Base-by-base conservation (phyloP, 176 grass and related monocot genomes). In the Poa annua region DNA sequence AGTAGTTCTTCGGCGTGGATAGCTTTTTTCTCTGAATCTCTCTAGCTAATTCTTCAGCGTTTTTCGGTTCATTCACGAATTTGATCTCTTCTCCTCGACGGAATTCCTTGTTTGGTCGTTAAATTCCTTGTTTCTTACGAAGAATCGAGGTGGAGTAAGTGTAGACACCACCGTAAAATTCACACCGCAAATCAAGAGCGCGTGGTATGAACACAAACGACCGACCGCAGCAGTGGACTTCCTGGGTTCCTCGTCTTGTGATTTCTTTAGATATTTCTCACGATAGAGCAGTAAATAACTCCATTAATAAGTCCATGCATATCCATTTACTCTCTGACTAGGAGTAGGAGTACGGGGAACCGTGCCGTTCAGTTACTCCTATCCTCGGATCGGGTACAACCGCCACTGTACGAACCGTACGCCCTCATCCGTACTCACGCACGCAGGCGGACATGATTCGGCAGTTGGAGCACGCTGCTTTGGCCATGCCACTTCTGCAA, bases 401-500 rank as follows among this genome's bases (percentile, higher is more conserved):
- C 1, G 7, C 8, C 49, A 29, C 33, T 11, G 82, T 42, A 88
- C 86, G 75, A 81, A 47, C 42, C 87, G 87, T 89, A 85, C 81
- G 0, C 38, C 48, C 19, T 38, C 38, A 16, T 60, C 71, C 77
- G 77, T 81, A 0, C 41, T 44, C 8, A 38, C 11, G 29, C 63
- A 5, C 60, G 29, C 44, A 34, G 49, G 29, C 44, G 22, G 4
- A 33, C 47, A 36, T 42, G 62, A 60, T 56, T 3, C 15, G 42
- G 80, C 49, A 3, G 86, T 84, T 86, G 88, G 78, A 55, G 54
- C 83, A 89, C 41, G 88, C 79, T 2, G 83, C 62, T 53, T 33
- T 60, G 45, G 13, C 83, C 78, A 26, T 41, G 61, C 52, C 82
- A 33, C 78, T 34, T 54, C 19, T 7, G 41, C 71, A 77, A 14